A percentile compares a stretch with the other conserved stretches of the same genome.
These are phyloP conservation scores for Solanum okadae DNA, from an alignment of 257 asterid genomes.

Conservation along the genomic window DNA sequence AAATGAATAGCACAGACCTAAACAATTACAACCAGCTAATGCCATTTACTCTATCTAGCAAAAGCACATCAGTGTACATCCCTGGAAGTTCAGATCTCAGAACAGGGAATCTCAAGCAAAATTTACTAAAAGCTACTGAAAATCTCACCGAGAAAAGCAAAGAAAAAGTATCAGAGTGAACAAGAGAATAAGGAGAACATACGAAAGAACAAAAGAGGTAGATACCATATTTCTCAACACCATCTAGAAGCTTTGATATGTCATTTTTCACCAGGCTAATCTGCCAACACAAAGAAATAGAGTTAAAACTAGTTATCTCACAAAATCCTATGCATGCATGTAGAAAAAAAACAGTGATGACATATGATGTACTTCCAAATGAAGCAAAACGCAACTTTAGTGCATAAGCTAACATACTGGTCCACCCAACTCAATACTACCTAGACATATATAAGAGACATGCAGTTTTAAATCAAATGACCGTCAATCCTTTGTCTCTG, in stretches of 20 bases:
- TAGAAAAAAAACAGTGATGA: background rate
- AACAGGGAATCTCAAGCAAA: background rate
- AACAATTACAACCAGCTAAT: background rate
- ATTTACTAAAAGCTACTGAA: background rate
- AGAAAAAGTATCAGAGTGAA: background rate
- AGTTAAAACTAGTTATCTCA: background rate
- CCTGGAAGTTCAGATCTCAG: background rate
- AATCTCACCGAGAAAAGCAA: background rate
- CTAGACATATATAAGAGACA: background rate
- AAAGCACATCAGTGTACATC: background rate
- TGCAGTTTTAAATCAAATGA: background rate
- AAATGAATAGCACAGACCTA: background rate
- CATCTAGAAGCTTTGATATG: slow-evolving; percentile 79
- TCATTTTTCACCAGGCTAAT: slow-evolving; percentile 57
- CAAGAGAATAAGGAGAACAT: background rate
- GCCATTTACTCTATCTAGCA: background rate
- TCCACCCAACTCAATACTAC: background rate
- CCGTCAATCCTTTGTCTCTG: background rate
- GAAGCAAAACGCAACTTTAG: background rate
- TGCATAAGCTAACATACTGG: background rate
- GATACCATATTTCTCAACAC: slow-evolving; percentile 75
- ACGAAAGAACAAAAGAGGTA: background rate
- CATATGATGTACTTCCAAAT: background rate
- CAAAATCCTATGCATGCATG: background rate
- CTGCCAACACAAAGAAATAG: slow-evolving; percentile 28